Evolutionary conservation across 495 filamentous ascomycete species (phyloP), one percentile per base, ranked within the genome.

Genomic region (Aspergillus baeticus): DNA sequence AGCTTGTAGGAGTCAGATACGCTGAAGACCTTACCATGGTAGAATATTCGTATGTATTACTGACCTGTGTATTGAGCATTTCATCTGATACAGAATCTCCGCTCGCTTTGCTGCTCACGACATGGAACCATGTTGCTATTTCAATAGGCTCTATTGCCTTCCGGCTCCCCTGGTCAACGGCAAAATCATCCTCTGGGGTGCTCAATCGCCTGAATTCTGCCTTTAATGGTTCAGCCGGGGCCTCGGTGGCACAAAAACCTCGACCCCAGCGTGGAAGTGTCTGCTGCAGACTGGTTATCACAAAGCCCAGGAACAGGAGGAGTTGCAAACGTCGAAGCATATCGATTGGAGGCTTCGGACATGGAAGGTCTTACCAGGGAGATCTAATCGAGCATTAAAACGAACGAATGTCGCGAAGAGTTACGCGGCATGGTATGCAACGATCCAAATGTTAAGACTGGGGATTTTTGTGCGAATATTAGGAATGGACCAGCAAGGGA

Each of bases 111-210:
- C 71, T 74, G 43, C 64, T 70, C 35, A 82, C 61, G 45, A 81
- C 69, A 57, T 82, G 78, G 42, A 81, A 75, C 65, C 74, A 81
- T 6, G 73, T 78, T 11, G 75, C 76, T 18, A 81, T 75, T 45
- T 76, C 67, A 50, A 77, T 76, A 21, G 69, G 64, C 1, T 42
- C 46, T 10, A 58, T 17, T 6, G 42, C 55, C n/a, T 58, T 38
- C 17, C 70, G 64, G 29, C 54, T 63, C 20, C 66, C 64, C n/a
- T 63, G 60, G 34, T 44, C 53, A 31, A 38, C 38, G n/a, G 14
- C 38, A 22, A 23, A n/a, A 6, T 47, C 20, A 26, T 54, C 26
- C 14, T 59, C 50, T 5, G 51, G 36, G 38, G 69, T 61, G 10
- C 50, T 63, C 26, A 76, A 54, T 15, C 62, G 63, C 23, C 62